Evolutionary conservation across 2,329 filamentous ascomycete species (phyloP).

Genomic region (Neopestalotiopsis sp.): DNA sequence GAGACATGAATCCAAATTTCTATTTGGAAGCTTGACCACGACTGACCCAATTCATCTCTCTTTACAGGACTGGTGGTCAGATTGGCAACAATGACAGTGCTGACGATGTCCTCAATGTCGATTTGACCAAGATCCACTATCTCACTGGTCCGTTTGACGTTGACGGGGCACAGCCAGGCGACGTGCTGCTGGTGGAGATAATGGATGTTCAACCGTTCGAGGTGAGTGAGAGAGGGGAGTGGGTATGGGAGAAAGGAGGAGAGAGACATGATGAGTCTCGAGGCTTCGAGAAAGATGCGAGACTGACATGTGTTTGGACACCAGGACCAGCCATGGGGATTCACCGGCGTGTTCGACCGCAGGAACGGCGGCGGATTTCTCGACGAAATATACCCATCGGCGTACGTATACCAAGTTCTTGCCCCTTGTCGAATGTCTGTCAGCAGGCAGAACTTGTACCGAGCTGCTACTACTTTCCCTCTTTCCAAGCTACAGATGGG

Average conservation of each 20-base stretch:
- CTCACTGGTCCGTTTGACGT: constrained; percentile 89
- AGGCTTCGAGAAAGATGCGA: background rate
- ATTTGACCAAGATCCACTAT: constrained; percentile 85
- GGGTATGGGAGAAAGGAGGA: no score
- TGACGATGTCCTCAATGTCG: constrained; percentile 85
- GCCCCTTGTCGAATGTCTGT: background rate
- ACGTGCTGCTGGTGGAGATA: constrained; percentile 86
- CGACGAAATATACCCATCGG: constrained; percentile 83
- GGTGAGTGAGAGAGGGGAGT: constrained; percentile 29
- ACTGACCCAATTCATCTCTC: background rate
- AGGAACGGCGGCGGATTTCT: constrained; percentile 88
- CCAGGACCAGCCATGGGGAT: constrained; percentile 68
- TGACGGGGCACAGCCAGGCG: constrained; percentile 82
- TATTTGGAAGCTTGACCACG: background rate
- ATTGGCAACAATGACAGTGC: constrained; percentile 89
- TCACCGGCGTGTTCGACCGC: constrained; percentile 81
- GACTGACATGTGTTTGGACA: background rate
- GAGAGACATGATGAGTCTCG: no score
- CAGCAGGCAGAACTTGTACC: background rate
- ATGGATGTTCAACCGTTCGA: constrained; percentile 91
- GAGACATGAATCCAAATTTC: background rate
- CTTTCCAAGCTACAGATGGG: background rate
- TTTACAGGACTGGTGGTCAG: constrained; percentile 70
- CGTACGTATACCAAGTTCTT: constrained; percentile 55
- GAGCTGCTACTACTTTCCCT: background rate